A percentile compares a stretch with the other conserved stretches of the same genome.
Conservation (phyloP, 768 basidiomycete species). For the Chalciporus piperatus region DNA sequence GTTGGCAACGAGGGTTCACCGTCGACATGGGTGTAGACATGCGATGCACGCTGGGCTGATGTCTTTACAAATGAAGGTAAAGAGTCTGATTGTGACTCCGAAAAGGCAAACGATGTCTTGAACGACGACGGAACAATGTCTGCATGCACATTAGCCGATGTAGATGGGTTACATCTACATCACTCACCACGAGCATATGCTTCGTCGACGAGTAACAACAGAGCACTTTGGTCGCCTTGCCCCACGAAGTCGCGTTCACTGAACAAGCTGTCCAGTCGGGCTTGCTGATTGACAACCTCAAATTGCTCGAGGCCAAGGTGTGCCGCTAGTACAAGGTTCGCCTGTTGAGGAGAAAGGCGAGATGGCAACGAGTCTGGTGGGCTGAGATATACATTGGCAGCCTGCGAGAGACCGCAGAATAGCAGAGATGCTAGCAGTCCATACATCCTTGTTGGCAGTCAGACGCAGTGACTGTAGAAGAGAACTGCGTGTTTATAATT, state of each 20-base stretch:
- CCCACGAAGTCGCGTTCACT: conserved; percentile 54
- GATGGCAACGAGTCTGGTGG: conserved; percentile 41
- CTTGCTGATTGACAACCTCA: conserved; percentile 44
- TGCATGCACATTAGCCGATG: conserved; percentile 25
- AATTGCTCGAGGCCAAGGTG: conserved; percentile 72
- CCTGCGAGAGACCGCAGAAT: conserved; percentile 39
- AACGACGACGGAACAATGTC: conserved; percentile 58
- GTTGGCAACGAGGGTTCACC: conserved; percentile 34
- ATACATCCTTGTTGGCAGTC: conserved; percentile 13
- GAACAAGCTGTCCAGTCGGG: conserved; percentile 17
- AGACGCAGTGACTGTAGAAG: background rate
- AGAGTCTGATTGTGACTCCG: conserved; percentile 29
- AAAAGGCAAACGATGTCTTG: conserved; percentile 45
- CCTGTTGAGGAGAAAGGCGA: conserved; percentile 48
- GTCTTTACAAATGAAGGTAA: conserved; percentile 55
- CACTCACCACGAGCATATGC: conserved; percentile 52
- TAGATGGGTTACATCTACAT: background rate
- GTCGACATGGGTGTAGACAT: conserved; percentile 55
- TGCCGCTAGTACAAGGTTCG: conserved; percentile 58
- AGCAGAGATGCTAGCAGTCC: conserved; percentile 24
- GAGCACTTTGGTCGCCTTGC: conserved; percentile 45
- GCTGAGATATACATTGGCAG: conserved; percentile 59
- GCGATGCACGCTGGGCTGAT: conserved; percentile 55
- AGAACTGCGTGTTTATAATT: conserved; percentile 16
- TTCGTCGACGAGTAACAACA: conserved; percentile 59